Base-by-base conservation (phyloP, 306 rosid genomes). In the Lathyrus oleraceus region DNA sequence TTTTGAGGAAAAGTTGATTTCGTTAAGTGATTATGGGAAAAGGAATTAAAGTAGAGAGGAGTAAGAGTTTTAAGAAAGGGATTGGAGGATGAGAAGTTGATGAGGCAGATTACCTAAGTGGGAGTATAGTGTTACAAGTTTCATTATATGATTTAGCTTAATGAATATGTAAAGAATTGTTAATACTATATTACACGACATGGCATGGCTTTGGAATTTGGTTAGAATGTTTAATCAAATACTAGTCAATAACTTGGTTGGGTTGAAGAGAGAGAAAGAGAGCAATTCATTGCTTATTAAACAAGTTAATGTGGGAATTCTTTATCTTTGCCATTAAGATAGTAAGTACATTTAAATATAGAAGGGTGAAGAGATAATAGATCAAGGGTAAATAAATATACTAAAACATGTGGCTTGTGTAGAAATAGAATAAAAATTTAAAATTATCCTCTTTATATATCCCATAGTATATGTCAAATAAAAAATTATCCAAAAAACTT, bases 31-130 rank as follows among this genome's bases (percentile, higher is more conserved):
- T 42, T 42, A 28, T 38, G 5, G n/a, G 47, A 65, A 65, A 23
- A 13, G 67, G 61, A 65, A 17, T 13, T 6, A 45, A 28, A 17
- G 61, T 28, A 16, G 17, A 4, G 20, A 8, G 9, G 2, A 3
- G 16, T 49, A 48, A 4, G 70, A 73, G 16, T 44, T 5, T 5
- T 32, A 32, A 32, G 8, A 32, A 32, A 32, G 38, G 38, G 5
- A 16, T 48, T 48, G 54, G 83, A 67, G 42, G 83, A 63, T 76
- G 79, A 20, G 52, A 69, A 83, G 88, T 87, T 80, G 90, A 65
- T 79, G 73, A 4, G 79, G 67, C 69, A 1, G 93, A 72, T 87
- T 36, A 82, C 90, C 93, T 85, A 88, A 79, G 79, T 42, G n/a
- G 27, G 72, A 68, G 56, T 49, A 1, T 51, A 9, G 15, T 48